These are phyloP conservation scores for Kodamaea lidongshanica DNA, from an alignment of 805 yeast species.

Conservation along the genomic window DNA sequence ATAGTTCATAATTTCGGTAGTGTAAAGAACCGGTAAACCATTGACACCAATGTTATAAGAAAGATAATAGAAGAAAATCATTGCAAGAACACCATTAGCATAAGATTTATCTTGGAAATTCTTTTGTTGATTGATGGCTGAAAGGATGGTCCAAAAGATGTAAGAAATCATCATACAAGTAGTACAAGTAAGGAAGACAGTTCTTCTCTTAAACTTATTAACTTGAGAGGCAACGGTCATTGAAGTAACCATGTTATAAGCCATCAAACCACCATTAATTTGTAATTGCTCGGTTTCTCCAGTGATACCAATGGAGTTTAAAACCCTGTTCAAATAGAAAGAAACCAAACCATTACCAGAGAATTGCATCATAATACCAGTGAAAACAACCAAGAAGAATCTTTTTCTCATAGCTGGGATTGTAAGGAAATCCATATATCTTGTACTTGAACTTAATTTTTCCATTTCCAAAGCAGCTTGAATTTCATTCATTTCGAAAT, in stretches of 20 bases:
- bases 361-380: slow-evolving; percentile 37
- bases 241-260: slow-evolving; percentile 37
- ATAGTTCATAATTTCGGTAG: slow-evolving; percentile 38
- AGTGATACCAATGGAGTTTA: slow-evolving; percentile 49
- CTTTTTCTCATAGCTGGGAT: slow-evolving; percentile 39
- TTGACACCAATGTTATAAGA: slow-evolving; percentile 39
- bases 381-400: slow-evolving; percentile 26
- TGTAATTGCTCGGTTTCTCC: slow-evolving; percentile 39
- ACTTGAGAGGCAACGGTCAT: slow-evolving; percentile 16
- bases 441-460: slow-evolving; percentile 23
- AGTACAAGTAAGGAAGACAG: slow-evolving; percentile 29
- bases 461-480: slow-evolving; percentile 32
- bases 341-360: slow-evolving; percentile 50
- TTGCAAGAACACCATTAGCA: slow-evolving; percentile 44
- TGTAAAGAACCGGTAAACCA: slow-evolving; percentile 42
- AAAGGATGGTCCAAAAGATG: slow-evolving; percentile 38
- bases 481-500: slow-evolving; percentile 20
- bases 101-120: slow-evolving; percentile 34
- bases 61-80: slow-evolving; percentile 43
- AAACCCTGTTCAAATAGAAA: slow-evolving; percentile 45
- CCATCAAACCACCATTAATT: slow-evolving; percentile 47
- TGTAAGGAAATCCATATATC: slow-evolving; percentile 33
- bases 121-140: slow-evolving; percentile 41
- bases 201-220: slow-evolving; percentile 28
- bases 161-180: slow-evolving; percentile 32